Percentiles rank a stretch among this genome's conserved stretches.
phyloP scores from a whole-genome alignment of 441 rosid genomes.

The Codiaeum variegatum region DNA sequence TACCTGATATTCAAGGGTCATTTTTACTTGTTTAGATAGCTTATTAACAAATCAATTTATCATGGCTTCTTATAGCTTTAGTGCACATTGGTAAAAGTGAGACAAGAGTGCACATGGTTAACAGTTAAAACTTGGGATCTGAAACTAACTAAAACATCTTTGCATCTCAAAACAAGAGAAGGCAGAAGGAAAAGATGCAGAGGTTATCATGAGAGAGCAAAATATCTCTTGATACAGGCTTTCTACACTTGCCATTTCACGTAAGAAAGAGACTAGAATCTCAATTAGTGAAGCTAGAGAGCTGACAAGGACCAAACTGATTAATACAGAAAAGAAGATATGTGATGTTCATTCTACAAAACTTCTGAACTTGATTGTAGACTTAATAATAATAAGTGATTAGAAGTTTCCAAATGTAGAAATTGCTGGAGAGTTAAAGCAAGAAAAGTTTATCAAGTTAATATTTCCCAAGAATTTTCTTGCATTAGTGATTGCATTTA shows the following conservation, averaged over 20 bases:
- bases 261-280: background rate
- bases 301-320: background rate
- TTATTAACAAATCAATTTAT: too few relatives aligned
- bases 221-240: background rate
- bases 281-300: background rate
- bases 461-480: background rate
- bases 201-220: background rate
- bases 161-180: background rate
- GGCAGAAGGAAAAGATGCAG: background rate
- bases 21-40: background rate
- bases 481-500: background rate
- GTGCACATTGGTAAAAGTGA: background rate
- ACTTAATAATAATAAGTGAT: background rate
- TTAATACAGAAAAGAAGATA: background rate
- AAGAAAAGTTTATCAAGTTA: background rate
- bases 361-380: background rate
- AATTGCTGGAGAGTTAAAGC: background rate
- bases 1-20: constrained; percentile 30
- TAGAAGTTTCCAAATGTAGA: background rate
- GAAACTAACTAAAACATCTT: background rate
- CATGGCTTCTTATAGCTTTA: background rate
- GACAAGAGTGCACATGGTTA: background rate
- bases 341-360: background rate
- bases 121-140: background rate
- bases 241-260: too few relatives aligned